Base-by-base conservation (phyloP, 768 basidiomycete species). In the Calocybe gangraenosa region DNA sequence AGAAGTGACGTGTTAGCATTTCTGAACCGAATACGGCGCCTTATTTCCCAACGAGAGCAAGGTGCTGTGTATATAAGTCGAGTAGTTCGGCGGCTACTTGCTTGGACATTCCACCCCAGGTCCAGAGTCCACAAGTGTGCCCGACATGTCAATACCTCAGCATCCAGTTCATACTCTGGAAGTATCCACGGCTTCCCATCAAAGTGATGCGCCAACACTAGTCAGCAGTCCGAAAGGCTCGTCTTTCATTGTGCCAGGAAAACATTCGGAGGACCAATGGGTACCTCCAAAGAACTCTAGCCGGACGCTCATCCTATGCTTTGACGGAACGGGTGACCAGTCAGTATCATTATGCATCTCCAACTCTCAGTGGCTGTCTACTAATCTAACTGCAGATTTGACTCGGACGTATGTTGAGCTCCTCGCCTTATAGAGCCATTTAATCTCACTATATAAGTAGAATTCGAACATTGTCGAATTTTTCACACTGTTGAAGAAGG, bases 261-360 rank as follows among this genome's bases (percentile, higher is more conserved):
- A 6, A 5, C 25, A 28, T 28, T 28, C 25, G 25, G 6, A 28
- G 6, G 11, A 28, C 5, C 25, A 28, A 28, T 28, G 25, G 5
- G 11, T 28, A 28, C 25, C 25, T 28, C 25, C 25, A 11, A 6
- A 5, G 11, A 28, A 28, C 25, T 5, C 5, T 11, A 11, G 6
- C 25, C 68, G 74, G 21, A 66, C 66, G 1, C 58, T 80, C 14
- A 62, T 81, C 13, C 59, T 81, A 15, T 79, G 76, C 53, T 81
- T 81, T 48, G 57, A 58, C 40, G 57, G 57, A 5, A 58, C 54
- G 7, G 57, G 57, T 15, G 54, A 58, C 19, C 71, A 71, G 51
- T 79, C 19, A 23, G 50, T 44, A 2, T 15, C 11, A n/a, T 19
- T 23, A 10, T 7, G n/a, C 13, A 6, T 7, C 14, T 8, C 15